Base-by-base conservation (phyloP, 192 early-diverging fungal species). In the Backusella morwellensis region DNA sequence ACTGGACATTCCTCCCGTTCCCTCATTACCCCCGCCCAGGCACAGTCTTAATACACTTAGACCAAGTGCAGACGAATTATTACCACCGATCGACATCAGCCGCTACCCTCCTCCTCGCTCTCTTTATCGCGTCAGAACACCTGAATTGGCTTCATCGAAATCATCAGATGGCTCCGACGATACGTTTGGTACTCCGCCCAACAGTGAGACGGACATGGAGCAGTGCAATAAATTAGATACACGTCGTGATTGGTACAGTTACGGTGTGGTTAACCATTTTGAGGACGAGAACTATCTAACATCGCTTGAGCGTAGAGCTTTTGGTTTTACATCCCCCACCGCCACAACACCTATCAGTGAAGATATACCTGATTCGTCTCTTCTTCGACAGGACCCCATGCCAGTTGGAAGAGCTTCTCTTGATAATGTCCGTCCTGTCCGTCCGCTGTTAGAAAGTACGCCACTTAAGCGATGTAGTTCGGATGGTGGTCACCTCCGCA, bases 391-490 rank as follows among this genome's bases (percentile, higher is more conserved):
- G 32, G 2, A 52, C 42, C 47, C 14, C 29, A 54, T 23, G 12
- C 12, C 23, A 63, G 56, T 63, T 29, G 56, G 56, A 11, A 73
- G 80, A 36, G 44, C 68, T 3, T 82, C 80, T 14, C 44, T 82
- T 3, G 79, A 80, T 52, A 23, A 71, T 14, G 63, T 26, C 7
- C 52, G 79, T 52, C 74, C 79, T 38, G 59, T 69, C 35, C 67
- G 41, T 71, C 67, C 36, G 4, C 36, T 29, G 9, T 4, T 34
- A 41, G 54, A 68, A 17, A 21, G 40, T 12, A 59, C 68, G 6
- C 26, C 80, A 44, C 67, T 82, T 17, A 82, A 72, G n/a, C 72
- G 80, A 21, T 82, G 77, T 56, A 78, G 72, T 66, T 82, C 80
- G 1, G 80, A 82, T 72, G 73, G 73, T 35, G 77, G 80, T 5